phyloP scores from a whole-genome alignment of 139 green algal species.

The Chlamydomonas urium region DNA sequence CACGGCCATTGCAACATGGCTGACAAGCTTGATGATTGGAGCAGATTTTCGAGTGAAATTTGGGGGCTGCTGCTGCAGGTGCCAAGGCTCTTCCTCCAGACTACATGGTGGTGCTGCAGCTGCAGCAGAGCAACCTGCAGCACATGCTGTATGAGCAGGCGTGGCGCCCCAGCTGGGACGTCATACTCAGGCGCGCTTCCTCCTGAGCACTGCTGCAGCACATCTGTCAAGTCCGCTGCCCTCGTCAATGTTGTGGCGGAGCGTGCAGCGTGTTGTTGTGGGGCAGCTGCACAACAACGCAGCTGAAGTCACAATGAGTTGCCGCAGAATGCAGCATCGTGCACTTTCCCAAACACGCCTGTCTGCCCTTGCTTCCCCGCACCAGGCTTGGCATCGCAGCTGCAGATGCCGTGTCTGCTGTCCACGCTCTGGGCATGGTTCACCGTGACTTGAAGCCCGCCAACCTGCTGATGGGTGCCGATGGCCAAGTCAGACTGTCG shows the following conservation, averaged over 20 bases:
- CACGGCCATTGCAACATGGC: no score
- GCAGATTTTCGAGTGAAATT: background rate
- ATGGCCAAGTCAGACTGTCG: conserved; percentile 13
- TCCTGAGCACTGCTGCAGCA: conserved; percentile 37
- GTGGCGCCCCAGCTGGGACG: conserved; percentile 48
- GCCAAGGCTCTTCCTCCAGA: conserved; percentile 61
- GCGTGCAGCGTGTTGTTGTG: no score
- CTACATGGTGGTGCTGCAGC: conserved; percentile 63
- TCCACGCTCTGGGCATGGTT: background rate
- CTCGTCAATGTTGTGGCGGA: no score
- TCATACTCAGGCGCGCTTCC: conserved; percentile 24
- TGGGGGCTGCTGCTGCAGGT: background rate
- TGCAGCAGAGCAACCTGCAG: conserved; percentile 46
- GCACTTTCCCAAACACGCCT: no score
- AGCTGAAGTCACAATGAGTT: no score
- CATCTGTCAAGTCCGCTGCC: conserved; percentile 45
- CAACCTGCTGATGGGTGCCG: conserved; percentile 7
- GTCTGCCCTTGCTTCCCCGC: background rate
- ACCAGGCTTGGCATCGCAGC: background rate
- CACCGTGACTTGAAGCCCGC: conserved; percentile 15
- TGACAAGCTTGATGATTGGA: background rate
- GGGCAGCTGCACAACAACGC: no score
- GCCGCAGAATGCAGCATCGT: no score
- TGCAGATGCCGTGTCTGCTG: background rate
- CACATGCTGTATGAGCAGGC: conserved; percentile 49